A percentile compares a stretch with the other conserved stretches of the same genome.
Evolutionary conservation across 345 rosid species (phyloP).

Genomic region (Moricandia arvensis): DNA sequence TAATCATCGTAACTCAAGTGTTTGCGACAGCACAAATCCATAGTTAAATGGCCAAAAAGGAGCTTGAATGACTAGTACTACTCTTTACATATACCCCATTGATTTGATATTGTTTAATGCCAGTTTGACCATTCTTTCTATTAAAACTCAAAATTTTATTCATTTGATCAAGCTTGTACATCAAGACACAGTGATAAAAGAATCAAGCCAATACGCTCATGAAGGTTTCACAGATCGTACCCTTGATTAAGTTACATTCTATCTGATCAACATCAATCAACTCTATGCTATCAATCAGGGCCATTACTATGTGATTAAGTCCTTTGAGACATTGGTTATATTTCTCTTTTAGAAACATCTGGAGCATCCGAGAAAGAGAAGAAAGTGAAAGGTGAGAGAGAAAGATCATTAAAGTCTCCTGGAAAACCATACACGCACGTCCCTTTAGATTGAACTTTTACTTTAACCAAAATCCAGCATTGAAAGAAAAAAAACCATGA

Average conservation of each 20-base stretch:
- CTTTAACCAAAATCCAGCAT: neutral
- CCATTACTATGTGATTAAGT: neutral
- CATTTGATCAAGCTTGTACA: neutral
- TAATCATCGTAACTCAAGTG: slow-evolving; percentile 13
- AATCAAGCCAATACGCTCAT: neutral
- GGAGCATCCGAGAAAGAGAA: neutral
- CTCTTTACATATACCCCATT: neutral
- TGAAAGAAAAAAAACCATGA: too few species aligned
- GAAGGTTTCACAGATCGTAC: neutral
- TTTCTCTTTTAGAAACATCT: neutral
- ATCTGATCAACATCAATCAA: too few species aligned
- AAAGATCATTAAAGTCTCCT: neutral
- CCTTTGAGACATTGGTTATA: neutral
- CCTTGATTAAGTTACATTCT: neutral
- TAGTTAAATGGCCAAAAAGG: neutral
- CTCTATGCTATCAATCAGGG: too few species aligned
- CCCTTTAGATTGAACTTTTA: neutral
- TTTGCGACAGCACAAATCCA: neutral
- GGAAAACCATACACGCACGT: neutral
- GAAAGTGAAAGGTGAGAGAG: neutral
- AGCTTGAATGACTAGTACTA: neutral
- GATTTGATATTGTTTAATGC: neutral
- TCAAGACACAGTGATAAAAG: neutral
- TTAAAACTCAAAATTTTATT: neutral
- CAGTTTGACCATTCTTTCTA: neutral